Base-by-base conservation (phyloP, 2,329 filamentous ascomycete genomes). In the Tolypocladium album region DNA sequence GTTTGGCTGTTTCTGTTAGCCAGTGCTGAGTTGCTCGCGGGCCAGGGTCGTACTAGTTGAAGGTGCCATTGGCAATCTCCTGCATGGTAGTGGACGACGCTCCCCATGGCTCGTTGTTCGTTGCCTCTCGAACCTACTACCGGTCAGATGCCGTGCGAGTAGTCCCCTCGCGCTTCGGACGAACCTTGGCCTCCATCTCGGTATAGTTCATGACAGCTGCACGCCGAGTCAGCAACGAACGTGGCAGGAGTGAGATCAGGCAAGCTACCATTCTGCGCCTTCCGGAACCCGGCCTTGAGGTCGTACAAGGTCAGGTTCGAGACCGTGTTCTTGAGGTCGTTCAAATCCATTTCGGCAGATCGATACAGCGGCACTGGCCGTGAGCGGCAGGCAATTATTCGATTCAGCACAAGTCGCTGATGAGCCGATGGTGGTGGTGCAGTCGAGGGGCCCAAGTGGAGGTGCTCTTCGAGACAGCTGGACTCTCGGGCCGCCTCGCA, bases 41-140 rank as follows among this genome's bases (percentile, higher is more conserved):
- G 17, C 6, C 27, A 34, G 42, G 7, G 24, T 43, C 90, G 71
- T 80, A 97, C 94, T 97, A 99, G 78, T 93, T 97, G 77, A 96
- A 96, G 61, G 94, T 99, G 69, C 87, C 94, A 75, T 92, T 96
- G 75, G 94, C 92, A 74, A 99, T 99, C 76, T 99, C 94, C 76
- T 97, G 92, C 92, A 97, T 96, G 69, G 89, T 74, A 13, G 88
- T 89, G 34, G 88, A 88, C 15, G 88, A 89, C 57, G 88, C 86
- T 65, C 92, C 94, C 94, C 94, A 99, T 60, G 94, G 94, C 75
- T 99, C 94, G 74, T 97, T 97, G 78, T 99, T 99, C 43, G 94
- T 99, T 38, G 94, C 94, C 81, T 99, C 94, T 75, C 94, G 89
- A 66, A 97, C 92, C 88, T 94, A 58, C 47, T 39, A 59, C 57